phyloP scores from a whole-genome alignment of 257 asterid species.

The Osmanthus fragrans region DNA sequence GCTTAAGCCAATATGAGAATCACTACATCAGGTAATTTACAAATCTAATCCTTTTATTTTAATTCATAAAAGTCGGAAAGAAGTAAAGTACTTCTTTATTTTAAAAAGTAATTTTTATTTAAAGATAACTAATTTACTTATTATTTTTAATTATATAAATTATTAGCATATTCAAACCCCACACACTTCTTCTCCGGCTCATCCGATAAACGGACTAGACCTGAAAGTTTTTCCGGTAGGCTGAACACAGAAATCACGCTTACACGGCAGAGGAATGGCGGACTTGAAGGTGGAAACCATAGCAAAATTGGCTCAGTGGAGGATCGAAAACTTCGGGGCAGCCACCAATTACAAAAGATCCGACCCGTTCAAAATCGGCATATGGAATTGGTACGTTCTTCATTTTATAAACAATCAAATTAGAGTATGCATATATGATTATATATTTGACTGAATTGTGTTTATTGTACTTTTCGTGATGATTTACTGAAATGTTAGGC shows the following conservation, averaged over 20 bases:
- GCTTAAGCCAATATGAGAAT: too few relatives aligned
- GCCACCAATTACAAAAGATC: slow-evolving; percentile 75
- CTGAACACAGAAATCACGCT: not conserved
- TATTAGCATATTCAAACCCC: not conserved
- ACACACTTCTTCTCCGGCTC: not conserved
- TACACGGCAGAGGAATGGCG: slow-evolving; percentile 31
- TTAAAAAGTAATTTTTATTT: too few relatives aligned
- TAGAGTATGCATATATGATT: not conserved
- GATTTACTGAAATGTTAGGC: slow-evolving; percentile 37
- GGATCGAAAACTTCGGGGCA: slow-evolving; percentile 68
- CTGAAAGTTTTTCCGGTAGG: not conserved
- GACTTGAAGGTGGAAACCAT: slow-evolving; percentile 86
- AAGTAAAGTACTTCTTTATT: too few relatives aligned
- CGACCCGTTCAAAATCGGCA: slow-evolving; percentile 86
- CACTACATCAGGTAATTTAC: too few relatives aligned
- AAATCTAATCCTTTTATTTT: too few relatives aligned
- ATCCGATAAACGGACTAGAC: not conserved
- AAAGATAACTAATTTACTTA: too few relatives aligned
- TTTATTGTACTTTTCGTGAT: not conserved
- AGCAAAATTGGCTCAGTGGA: slow-evolving; percentile 93
- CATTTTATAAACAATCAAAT: not conserved
- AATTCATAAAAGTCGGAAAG: too few relatives aligned
- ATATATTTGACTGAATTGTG: not conserved
- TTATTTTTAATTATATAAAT: too few relatives aligned
- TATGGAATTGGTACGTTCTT: slow-evolving; percentile 79